These are phyloP conservation scores for Dendrobium huoshanense DNA, from an alignment of 106 monocot species.

Conservation along the genomic window DNA sequence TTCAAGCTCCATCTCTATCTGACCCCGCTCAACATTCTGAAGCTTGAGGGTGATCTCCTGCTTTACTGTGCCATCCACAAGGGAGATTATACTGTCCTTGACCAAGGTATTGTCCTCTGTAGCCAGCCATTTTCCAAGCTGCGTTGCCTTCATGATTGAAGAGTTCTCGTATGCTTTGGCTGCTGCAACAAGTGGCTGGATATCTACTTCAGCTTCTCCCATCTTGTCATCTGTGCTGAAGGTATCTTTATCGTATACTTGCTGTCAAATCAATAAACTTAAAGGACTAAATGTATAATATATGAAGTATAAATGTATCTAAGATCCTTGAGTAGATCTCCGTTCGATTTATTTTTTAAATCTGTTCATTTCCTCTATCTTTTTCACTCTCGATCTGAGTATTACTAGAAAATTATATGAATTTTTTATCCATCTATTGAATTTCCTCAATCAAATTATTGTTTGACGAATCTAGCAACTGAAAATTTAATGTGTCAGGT, in stretches of 20 bases:
- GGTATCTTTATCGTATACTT: conserved; percentile 11
- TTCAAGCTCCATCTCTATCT: conserved; percentile 74
- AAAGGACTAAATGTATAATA: too few species aligned
- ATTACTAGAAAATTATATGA: too few species aligned
- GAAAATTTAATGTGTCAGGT: too few species aligned
- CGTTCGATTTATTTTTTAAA: too few species aligned
- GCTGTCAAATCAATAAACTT: neutral
- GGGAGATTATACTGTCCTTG: conserved; percentile 60
- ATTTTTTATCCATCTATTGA: too few species aligned
- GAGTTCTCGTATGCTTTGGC: conserved; percentile 53
- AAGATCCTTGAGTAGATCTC: too few species aligned
- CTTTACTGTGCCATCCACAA: conserved; percentile 57
- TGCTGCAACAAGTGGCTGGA: conserved; percentile 9
- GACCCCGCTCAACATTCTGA: conserved; percentile 73
- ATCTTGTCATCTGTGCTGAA: conserved; percentile 11
- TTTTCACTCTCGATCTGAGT: too few species aligned
- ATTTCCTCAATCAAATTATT: too few species aligned
- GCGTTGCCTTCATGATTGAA: conserved; percentile 30
- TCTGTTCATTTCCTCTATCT: too few species aligned
- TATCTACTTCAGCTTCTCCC: conserved; percentile 15
- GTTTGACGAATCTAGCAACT: too few species aligned
- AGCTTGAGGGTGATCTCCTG: conserved; percentile 65
- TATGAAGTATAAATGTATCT: too few species aligned
- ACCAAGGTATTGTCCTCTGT: conserved; percentile 45
- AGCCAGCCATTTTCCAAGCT: conserved; percentile 60